These are phyloP conservation scores for Fonsecaea pedrosoi DNA, from an alignment of 2,329 filamentous ascomycete genomes.

Conservation along the genomic window DNA sequence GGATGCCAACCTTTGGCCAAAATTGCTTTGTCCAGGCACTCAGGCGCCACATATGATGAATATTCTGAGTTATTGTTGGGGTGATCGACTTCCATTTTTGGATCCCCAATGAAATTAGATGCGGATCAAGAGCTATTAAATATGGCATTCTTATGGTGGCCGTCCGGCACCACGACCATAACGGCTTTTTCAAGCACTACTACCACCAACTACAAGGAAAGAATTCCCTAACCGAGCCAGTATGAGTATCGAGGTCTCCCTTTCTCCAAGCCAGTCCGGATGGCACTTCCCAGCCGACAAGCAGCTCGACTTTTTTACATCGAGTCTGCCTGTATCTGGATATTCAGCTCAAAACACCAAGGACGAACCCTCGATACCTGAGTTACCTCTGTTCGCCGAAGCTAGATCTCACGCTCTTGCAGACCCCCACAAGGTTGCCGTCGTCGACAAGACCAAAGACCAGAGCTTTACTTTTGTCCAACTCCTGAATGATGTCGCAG, in stretches of 20 bases:
- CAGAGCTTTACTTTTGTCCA: constrained; percentile 51
- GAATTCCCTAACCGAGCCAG: neutral
- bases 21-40: constrained; percentile 12
- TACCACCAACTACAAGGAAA: neutral
- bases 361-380: constrained; percentile 22
- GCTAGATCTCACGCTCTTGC: constrained; percentile 47
- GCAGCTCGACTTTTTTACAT: constrained; percentile 9
- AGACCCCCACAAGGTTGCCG: constrained; percentile 47
- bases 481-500: constrained; percentile 49
- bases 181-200: constrained; percentile 7
- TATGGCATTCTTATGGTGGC: constrained; percentile 15
- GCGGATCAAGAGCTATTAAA: constrained; percentile 16
- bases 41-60: constrained; percentile 3
- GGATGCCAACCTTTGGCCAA: constrained; percentile 5
- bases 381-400: constrained; percentile 49
- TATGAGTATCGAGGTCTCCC: constrained; percentile 26
- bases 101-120: constrained; percentile 20
- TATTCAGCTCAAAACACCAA: constrained; percentile 11
- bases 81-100: constrained; percentile 24
- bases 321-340: constrained; percentile 1
- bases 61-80: constrained; percentile 15
- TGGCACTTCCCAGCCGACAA: constrained; percentile 18
- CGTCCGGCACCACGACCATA: neutral
- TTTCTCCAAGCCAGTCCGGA: constrained; percentile 18
- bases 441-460: constrained; percentile 49